Evolutionary conservation across 345 rosid genomes (phyloP), one percentile per base, ranked within the genome.

Genomic region (Bruguiera gymnorhiza): DNA sequence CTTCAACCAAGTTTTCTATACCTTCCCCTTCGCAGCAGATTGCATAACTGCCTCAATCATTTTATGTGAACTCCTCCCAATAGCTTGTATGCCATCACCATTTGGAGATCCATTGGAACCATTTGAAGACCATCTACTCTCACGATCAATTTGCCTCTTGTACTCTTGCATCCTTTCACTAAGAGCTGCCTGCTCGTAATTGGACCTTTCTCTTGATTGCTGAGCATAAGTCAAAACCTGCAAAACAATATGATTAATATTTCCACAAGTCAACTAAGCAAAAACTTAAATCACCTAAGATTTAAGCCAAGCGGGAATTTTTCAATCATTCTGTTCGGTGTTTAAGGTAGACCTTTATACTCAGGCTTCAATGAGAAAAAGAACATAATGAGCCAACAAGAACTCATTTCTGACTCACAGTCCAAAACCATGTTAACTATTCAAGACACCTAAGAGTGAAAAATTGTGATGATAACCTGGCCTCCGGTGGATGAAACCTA

Each of bases 31-130:
- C 36, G 89, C 88, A 37, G 98, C 97, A 73, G 99, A 90, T 84
- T 96, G 97, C 99, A 96, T 92, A 60, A 92, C 96, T 15, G 95
- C 96, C 73, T 92, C 98, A 65, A 96, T 96, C 97, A 96, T 90
- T 81, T 96, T 96, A 84, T 96, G 97, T 10, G 99, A 96, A 83
- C 98, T 90, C 84, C 98, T 86, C 73, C 96, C 95, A 57, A 88
- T 88, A 18, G 99, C 92, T 76, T 88, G 99, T 66, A 89, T 87
- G 65, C 97, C 97, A 73, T 96, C 99, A 66, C 96, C 97, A 84
- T 86, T 92, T 21, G 98, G 99, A 78, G 99, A 96, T 66, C 93
- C 96, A 81, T 80, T 87, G 60, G 94, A 85, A 79, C 96, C 97
- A 76, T 87, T 89, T 32, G 96, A 85, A 70, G 91, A 85, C 82